Conservation (phyloP, 495 filamentous ascomycete species). For the Trichoderma asperelloides region DNA sequence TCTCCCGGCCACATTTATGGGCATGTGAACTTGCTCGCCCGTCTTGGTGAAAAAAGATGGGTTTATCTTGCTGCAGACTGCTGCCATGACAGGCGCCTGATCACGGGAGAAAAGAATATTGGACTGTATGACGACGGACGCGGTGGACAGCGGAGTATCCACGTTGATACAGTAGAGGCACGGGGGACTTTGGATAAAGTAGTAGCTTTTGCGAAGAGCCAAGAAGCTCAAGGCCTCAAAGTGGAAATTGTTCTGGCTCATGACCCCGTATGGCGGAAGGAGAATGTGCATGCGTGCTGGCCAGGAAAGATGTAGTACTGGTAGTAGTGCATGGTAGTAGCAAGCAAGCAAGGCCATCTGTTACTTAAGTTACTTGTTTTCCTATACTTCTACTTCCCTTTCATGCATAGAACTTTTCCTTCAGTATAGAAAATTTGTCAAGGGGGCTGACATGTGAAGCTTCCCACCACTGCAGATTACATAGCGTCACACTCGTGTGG, state of each 20-base stretch:
- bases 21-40: slow-evolving; percentile 38
- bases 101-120: slow-evolving; percentile 33
- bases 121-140: slow-evolving; percentile 30
- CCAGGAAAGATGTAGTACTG: slow-evolving; percentile 20
- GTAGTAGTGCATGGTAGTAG: not conserved
- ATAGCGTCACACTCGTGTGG: no score
- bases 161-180: slow-evolving; percentile 27
- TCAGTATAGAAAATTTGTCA: no score
- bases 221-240: slow-evolving; percentile 9
- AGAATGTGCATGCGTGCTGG: slow-evolving; percentile 27
- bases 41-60: slow-evolving; percentile 17
- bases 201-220: slow-evolving; percentile 11
- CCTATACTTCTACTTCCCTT: no score
- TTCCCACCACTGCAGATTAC: no score
- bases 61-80: slow-evolving; percentile 41
- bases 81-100: slow-evolving; percentile 36
- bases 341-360: not conserved
- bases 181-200: slow-evolving; percentile 28
- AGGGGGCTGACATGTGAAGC: no score
- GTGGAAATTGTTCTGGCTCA: slow-evolving; percentile 39
- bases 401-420: no score
- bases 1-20: slow-evolving; percentile 40
- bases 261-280: slow-evolving; percentile 34
- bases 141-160: slow-evolving; percentile 31
- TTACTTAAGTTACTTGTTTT: no score